phyloP scores from a whole-genome alignment of 192 early-diverging fungal genomes.

The Coemansia sp. region DNA sequence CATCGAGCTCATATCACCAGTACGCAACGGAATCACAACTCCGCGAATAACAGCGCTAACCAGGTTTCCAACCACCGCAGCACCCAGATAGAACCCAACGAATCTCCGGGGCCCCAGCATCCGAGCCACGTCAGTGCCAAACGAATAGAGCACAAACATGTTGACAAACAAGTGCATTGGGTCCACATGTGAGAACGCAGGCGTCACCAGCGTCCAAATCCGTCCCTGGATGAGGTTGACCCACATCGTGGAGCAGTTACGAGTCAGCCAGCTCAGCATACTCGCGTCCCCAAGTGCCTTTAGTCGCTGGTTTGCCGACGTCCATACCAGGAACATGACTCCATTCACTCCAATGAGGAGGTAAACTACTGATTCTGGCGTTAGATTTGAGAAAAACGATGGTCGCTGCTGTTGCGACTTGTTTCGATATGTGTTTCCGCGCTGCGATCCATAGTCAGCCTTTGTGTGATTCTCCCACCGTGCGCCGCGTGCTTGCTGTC shows the following conservation, averaged over 20 bases:
- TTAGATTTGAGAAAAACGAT: constrained; percentile 12
- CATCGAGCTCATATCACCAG: constrained; percentile 4
- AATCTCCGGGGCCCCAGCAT: constrained; percentile 36
- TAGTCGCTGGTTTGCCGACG: constrained; percentile 5
- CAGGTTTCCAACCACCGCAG: constrained; percentile 29
- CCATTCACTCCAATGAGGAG: constrained; percentile 47
- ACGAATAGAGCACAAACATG: constrained; percentile 56
- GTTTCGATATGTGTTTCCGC: constrained; percentile 41
- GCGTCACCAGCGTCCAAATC: constrained; percentile 54
- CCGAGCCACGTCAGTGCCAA: constrained; percentile 37
- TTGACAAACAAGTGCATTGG: constrained; percentile 47
- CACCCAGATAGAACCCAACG: constrained; percentile 39
- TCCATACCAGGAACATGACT: constrained; percentile 45
- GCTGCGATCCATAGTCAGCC: constrained; percentile 41
- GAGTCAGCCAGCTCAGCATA: constrained; percentile 28
- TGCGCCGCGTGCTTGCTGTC: constrained; percentile 41
- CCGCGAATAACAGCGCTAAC: constrained; percentile 40
- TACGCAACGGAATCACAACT: constrained; percentile 7
- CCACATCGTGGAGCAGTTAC: constrained; percentile 40
- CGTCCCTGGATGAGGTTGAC: constrained; percentile 34
- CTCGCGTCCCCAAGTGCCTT: constrained; percentile 21
- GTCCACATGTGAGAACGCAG: constrained; percentile 55
- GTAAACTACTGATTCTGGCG: constrained; percentile 33
- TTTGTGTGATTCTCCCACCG: constrained; percentile 53
- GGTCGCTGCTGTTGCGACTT: neutral